These are phyloP conservation scores for Fraxinus albicans DNA, from an alignment of 305 asterid genomes.

Conservation along the genomic window DNA sequence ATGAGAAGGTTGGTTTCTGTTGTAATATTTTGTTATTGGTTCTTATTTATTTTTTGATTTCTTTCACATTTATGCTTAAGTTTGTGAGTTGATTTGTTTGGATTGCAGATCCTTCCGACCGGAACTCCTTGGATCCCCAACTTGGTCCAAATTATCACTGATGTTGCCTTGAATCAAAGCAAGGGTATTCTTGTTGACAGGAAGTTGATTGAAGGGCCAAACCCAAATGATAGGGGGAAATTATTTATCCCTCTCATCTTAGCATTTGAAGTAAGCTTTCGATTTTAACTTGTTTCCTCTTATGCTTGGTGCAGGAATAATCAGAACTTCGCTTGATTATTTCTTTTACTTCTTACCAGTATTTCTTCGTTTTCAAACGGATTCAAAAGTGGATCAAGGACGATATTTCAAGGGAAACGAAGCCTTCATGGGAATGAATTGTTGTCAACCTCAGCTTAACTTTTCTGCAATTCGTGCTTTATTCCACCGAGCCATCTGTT, in stretches of 20 bases:
- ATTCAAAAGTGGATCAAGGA: conserved; percentile 57
- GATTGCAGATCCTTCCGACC: conserved; percentile 72
- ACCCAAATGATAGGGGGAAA: conserved; percentile 76
- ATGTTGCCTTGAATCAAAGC: conserved; percentile 64
- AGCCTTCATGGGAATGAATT: conserved; percentile 51
- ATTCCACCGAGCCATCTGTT: background rate
- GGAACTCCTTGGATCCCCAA: conserved; percentile 85
- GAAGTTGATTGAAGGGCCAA: conserved; percentile 88
- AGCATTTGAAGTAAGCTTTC: conserved; percentile 67
- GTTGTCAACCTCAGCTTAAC: background rate
- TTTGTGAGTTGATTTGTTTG: conserved; percentile 12
- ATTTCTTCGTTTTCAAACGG: conserved; percentile 65
- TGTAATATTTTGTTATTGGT: background rate
- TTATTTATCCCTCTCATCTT: conserved; percentile 69
- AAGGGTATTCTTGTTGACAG: conserved; percentile 63
- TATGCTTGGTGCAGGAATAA: background rate
- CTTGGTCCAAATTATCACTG: conserved; percentile 61
- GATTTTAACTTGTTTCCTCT: background rate
- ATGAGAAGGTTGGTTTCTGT: conserved; percentile 68
- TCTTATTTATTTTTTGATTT: background rate
- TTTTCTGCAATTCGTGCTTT: background rate
- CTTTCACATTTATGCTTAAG: background rate
- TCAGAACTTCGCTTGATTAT: conserved; percentile 9
- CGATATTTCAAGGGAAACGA: conserved; percentile 52
- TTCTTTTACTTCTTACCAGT: conserved; percentile 39